Evolutionary conservation across 73 alveolate genomes (phyloP).

Genomic region (Halteria grandinella): DNA sequence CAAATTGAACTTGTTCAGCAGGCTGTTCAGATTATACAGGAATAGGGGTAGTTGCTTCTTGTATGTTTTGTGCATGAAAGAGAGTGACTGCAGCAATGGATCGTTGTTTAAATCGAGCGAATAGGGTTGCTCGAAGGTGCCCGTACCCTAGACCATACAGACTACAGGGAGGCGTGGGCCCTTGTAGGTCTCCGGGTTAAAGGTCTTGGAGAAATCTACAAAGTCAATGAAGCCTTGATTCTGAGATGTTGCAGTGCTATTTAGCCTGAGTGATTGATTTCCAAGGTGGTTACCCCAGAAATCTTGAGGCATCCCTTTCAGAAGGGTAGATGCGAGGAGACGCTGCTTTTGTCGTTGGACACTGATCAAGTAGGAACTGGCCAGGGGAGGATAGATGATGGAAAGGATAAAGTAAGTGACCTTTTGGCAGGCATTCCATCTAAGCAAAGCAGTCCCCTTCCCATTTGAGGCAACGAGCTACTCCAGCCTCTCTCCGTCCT

Average conservation of each 20-base stretch:
- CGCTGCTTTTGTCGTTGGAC: background rate
- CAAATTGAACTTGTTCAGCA: constrained; percentile 11
- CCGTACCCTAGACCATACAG: constrained; percentile 54
- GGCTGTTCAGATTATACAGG: constrained; percentile 28
- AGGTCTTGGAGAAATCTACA: constrained; percentile 51
- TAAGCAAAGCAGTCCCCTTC: background rate
- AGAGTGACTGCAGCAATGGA: constrained; percentile 48
- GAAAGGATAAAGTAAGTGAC: background rate
- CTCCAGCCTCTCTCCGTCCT: constrained; percentile 3
- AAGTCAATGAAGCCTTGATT: constrained; percentile 59
- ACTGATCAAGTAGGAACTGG: background rate
- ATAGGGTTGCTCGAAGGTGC: constrained; percentile 56
- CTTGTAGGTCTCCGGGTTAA: constrained; percentile 14
- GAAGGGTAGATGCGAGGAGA: background rate
- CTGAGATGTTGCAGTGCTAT: constrained; percentile 7
- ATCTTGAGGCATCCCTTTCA: background rate
- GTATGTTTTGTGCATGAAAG: background rate
- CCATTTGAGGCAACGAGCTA: background rate
- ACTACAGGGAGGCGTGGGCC: constrained; percentile 63
- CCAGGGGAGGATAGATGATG: constrained; percentile 11
- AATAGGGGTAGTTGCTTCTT: constrained; percentile 28
- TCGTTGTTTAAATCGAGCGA: constrained; percentile 20
- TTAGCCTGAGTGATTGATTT: constrained; percentile 8
- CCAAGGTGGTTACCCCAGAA: constrained; percentile 25
- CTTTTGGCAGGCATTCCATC: background rate